phyloP scores from a whole-genome alignment of 202 grass and related monocot species.

The Musa balbisiana region DNA sequence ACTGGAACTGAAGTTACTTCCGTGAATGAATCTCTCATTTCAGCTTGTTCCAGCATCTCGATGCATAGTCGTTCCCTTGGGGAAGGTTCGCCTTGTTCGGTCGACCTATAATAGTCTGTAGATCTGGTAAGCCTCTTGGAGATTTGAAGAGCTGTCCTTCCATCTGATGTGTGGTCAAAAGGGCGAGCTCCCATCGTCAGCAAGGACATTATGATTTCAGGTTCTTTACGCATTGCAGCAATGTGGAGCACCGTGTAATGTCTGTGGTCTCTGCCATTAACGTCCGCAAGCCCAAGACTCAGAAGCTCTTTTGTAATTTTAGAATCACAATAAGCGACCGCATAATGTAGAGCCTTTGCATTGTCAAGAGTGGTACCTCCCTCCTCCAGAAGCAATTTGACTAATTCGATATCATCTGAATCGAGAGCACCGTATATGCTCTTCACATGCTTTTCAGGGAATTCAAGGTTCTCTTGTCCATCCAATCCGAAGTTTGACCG shows the following conservation, averaged over 20 bases:
- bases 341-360: conserved; percentile 51
- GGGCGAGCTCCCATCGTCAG: conserved; percentile 46
- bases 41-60: conserved; percentile 41
- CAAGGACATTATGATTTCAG: conserved; percentile 49
- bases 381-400: conserved; percentile 33
- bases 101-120: conserved; percentile 30
- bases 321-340: conserved; percentile 43
- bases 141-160: conserved; percentile 43
- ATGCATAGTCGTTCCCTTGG: conserved; percentile 51
- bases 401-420: conserved; percentile 47
- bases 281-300: conserved; percentile 31
- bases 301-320: conserved; percentile 36
- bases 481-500: neutral
- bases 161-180: conserved; percentile 30
- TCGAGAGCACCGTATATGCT: conserved; percentile 57
- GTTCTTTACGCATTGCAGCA: conserved; percentile 53
- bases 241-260: conserved; percentile 42
- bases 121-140: conserved; percentile 45
- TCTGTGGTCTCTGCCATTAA: conserved; percentile 38
- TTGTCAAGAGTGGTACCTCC: conserved; percentile 38
- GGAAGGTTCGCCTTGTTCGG: conserved; percentile 31
- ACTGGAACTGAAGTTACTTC: conserved; percentile 32
- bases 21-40: conserved; percentile 25
- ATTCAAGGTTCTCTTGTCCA: conserved; percentile 18
- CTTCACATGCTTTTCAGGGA: conserved; percentile 37